Evolutionary conservation across 1,139 yeast species (phyloP).

Genomic region (Dujonia santamariae): DNA sequence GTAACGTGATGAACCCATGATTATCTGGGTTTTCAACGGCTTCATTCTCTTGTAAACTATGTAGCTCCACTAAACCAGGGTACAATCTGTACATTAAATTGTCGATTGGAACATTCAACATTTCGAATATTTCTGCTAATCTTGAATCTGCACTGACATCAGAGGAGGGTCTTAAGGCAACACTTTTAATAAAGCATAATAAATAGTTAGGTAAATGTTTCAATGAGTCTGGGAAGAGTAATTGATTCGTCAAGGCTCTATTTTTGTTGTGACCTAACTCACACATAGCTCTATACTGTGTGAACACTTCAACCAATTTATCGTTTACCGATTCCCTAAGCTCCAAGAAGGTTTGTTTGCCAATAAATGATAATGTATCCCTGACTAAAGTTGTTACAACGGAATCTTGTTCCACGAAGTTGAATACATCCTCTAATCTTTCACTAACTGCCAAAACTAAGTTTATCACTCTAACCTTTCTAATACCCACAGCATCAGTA

Average conservation of each 20-base stretch:
- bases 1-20: constrained; percentile 52
- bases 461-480: constrained; percentile 85
- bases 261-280: constrained; percentile 48
- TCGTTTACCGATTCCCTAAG: constrained; percentile 62
- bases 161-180: constrained; percentile 53
- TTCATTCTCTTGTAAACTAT: constrained; percentile 57
- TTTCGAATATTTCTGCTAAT: constrained; percentile 53
- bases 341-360: constrained; percentile 57
- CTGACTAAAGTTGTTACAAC: constrained; percentile 69
- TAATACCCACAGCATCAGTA: constrained; percentile 70
- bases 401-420: constrained; percentile 83
- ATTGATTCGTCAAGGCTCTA: constrained; percentile 55
- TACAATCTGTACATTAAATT: constrained; percentile 65
- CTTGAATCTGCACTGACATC: constrained; percentile 54
- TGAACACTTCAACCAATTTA: constrained; percentile 68
- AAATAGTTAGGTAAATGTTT: constrained; percentile 68
- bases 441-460: constrained; percentile 79
- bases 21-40: constrained; percentile 45
- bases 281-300: constrained; percentile 66
- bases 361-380: constrained; percentile 62
- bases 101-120: constrained; percentile 57
- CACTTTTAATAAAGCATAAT: constrained; percentile 66
- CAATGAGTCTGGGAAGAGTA: constrained; percentile 80
- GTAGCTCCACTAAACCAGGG: constrained; percentile 78
- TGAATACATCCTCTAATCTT: constrained; percentile 68